Conservation (phyloP, 73 alveolate species). For the Effrenium voratum region DNA sequence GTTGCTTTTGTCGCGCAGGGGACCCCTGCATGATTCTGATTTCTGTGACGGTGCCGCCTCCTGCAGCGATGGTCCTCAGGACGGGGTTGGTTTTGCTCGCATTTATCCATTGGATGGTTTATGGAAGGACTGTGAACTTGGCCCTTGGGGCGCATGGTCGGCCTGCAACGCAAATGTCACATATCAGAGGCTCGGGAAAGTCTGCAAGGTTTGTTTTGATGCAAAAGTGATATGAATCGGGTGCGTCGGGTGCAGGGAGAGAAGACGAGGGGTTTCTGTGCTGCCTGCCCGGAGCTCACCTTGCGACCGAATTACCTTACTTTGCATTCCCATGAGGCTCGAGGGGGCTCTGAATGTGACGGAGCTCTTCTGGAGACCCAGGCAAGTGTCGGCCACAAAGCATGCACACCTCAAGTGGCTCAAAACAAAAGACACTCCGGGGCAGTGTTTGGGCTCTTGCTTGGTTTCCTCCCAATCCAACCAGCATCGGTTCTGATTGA, state of each 20-base stretch:
- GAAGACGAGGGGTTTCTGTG: constrained; percentile 60
- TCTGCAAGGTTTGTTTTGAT: background rate
- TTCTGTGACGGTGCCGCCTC: constrained; percentile 26
- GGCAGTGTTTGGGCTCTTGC: too few species aligned
- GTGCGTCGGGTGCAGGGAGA: constrained; percentile 25
- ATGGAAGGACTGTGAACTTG: constrained; percentile 55
- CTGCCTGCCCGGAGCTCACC: constrained; percentile 24
- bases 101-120: background rate
- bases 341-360: constrained; percentile 69
- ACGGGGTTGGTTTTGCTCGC: background rate
- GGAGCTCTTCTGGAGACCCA: constrained; percentile 84
- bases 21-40: constrained; percentile 60
- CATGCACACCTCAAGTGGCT: too few species aligned
- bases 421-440: too few species aligned
- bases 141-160: constrained; percentile 82
- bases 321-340: constrained; percentile 7
- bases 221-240: background rate
- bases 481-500: background rate
- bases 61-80: constrained; percentile 51
- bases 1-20: background rate
- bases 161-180: constrained; percentile 63
- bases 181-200: constrained; percentile 52
- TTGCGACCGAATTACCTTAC: background rate
- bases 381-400: too few species aligned
- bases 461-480: too few species aligned